phyloP scores from a whole-genome alignment of 169 alveolate species.

The Besnoitia besnoiti region DNA sequence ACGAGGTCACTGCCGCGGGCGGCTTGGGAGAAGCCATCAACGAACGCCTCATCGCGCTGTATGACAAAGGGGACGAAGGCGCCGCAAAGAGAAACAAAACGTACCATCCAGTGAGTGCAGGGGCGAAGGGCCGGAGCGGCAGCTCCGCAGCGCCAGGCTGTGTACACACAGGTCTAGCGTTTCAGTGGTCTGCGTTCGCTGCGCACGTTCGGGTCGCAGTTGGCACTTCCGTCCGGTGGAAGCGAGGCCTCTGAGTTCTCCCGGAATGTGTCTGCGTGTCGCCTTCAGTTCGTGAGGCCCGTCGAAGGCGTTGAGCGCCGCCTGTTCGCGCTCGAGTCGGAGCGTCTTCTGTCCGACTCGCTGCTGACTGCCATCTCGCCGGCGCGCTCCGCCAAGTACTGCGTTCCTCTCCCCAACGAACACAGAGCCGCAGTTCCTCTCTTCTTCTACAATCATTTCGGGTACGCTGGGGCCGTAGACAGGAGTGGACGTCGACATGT shows the following conservation, averaged over 20 bases:
- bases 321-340: background rate
- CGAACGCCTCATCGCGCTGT: background rate
- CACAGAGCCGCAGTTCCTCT: background rate
- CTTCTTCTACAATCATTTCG: background rate
- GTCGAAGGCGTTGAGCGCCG: slow-evolving; percentile 14
- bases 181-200: no score
- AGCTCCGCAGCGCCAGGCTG: no score
- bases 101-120: background rate
- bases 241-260: background rate
- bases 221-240: no score
- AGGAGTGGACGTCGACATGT: no score
- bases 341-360: background rate
- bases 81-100: background rate
- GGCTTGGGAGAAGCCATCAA: background rate
- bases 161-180: no score
- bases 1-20: background rate
- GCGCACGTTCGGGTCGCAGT: no score
- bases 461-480: no score
- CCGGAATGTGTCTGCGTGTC: background rate
- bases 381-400: slow-evolving; percentile 33
- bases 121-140: no score
- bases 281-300: background rate
- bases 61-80: background rate
- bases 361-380: background rate
- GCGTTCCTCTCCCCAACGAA: slow-evolving; percentile 17